Base-by-base conservation (phyloP, 2,329 filamentous ascomycete species). In the Septoria linicola region DNA sequence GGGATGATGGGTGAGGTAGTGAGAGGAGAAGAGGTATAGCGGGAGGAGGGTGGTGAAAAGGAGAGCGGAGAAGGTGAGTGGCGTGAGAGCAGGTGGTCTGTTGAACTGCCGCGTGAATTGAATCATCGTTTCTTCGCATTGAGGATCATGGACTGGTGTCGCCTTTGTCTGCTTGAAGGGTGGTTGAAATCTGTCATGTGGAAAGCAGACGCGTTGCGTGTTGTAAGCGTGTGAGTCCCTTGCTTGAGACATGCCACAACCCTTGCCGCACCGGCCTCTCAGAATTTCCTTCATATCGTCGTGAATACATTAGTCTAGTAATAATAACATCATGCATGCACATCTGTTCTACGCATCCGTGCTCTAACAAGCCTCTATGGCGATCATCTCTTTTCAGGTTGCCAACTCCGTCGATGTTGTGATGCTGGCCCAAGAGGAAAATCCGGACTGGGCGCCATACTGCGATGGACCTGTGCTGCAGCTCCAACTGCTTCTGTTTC, bases 11-110 rank as follows among this genome's bases (percentile, higher is more conserved):
- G 53, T 14, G 37, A 53, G 56, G 34, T 59, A 62, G 16, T 49
- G 53, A 23, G 59, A 64, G 23, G 62, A 64, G 30, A 51, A 13
- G 42, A 52, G 46, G 42, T 62, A 64, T 13, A 64, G 51, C 1
- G 60, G 59, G 6, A 59, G 14, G 7, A 64, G 41, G 1, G 60
- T 55, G 8, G 52, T 4, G 4, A 56, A 13, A 1, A 58, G 13
- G 11, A 17, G 37, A 1, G 31, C 20, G 10, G 25, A 37, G 5
- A 41, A 20, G 3, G 21, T 21, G 8, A 35, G 23, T 19, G 51
- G 30, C 14, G 45, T 20, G 7, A 5, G 23, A 27, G 23, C 5
- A 27, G 23, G 5, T n/a, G n/a, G 10, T 27, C 23, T 5, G 23
- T 5, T 5, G 23, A 27, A 27, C 5, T 5, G 10, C 16, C 41